Base-by-base conservation (phyloP, 75 land plant species). In the Pseudotsuga menziesii region DNA sequence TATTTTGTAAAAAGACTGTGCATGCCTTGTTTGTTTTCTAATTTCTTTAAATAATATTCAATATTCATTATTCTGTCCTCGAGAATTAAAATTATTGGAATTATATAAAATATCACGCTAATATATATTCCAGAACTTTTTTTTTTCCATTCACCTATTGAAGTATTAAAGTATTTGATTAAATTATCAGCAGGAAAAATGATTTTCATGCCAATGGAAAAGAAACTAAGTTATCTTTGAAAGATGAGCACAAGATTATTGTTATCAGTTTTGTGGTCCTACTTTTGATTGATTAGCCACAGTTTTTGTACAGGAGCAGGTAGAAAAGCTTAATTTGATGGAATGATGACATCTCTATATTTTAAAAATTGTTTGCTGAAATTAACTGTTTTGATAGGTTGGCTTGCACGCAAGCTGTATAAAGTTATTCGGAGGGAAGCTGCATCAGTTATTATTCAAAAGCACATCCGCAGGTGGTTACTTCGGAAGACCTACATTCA, bases 381-480 rank as follows among this genome's bases (percentile, higher is more conserved):
- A 69, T 69, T 69, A 39, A 69, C 35, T 69, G 20, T 20, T n/a
- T 61, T 17, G 70, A 73, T 80, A 97, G 99, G 99, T 11, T 81
- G 85, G 61, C 82, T 91, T 83, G 94, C 90, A 35, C 83, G 98
- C 55, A 82, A 80, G 69, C 72, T 79, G n/a, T 97, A 82, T 81
- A 82, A 62, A 57, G 77, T 63, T 22, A 87, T 78, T 58, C 85
- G 88, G 59, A 78, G 88, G 76, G 79, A 75, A 71, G 91, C 87
- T 69, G 99, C 99, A 32, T 87, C 98, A 74, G 39, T 87, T 41
- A 69, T 80, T n/a, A 82, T 97, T 35, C 99, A 97, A 76, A 97
- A 91, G 70, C 79, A 83, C 85, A 79, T 81, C 35, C 82, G 96
- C 14, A 84, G 87, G 77, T 93, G 92, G 96, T 61, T 83, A 1